phyloP scores from a whole-genome alignment of 768 basidiomycete genomes.

The Tephrocybe rancida region DNA sequence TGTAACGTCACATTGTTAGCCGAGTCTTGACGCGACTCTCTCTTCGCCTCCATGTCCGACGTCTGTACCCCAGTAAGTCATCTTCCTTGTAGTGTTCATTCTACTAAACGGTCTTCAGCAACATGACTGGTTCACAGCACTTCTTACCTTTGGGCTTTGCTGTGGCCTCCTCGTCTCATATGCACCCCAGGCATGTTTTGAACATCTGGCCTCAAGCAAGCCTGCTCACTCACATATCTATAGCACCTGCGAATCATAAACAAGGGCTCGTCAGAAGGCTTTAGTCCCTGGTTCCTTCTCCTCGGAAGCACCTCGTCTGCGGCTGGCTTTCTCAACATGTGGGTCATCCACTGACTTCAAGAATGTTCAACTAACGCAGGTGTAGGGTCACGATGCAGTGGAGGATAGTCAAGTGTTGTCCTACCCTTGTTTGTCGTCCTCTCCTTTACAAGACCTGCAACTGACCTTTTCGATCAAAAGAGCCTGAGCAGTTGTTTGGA shows the following conservation, averaged over 20 bases:
- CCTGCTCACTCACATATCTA: not conserved
- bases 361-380: slow-evolving; percentile 2
- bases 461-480: slow-evolving; percentile 36
- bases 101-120: slow-evolving; percentile 39
- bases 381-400: slow-evolving; percentile 83
- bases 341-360: slow-evolving; percentile 19
- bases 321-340: slow-evolving; percentile 87
- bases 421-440: slow-evolving; percentile 58
- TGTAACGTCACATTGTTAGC: too few species aligned
- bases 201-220: not conserved
- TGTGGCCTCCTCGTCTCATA: slow-evolving; percentile 82
- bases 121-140: slow-evolving; percentile 72
- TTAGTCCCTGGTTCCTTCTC: slow-evolving; percentile 90
- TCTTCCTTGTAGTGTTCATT: not conserved
- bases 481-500: slow-evolving; percentile 74
- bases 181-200: slow-evolving; percentile 68
- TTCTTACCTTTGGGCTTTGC: slow-evolving; percentile 66
- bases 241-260: slow-evolving; percentile 83
- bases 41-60: not conserved
- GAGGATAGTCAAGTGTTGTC: slow-evolving; percentile 81
- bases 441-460: not conserved
- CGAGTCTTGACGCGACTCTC: not conserved
- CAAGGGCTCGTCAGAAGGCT: slow-evolving; percentile 80
- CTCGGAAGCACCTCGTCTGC: slow-evolving; percentile 86
- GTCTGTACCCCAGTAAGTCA: not conserved